phyloP scores from a whole-genome alignment of 2,329 filamentous ascomycete species.

The Cordyceps cateniannulata region DNA sequence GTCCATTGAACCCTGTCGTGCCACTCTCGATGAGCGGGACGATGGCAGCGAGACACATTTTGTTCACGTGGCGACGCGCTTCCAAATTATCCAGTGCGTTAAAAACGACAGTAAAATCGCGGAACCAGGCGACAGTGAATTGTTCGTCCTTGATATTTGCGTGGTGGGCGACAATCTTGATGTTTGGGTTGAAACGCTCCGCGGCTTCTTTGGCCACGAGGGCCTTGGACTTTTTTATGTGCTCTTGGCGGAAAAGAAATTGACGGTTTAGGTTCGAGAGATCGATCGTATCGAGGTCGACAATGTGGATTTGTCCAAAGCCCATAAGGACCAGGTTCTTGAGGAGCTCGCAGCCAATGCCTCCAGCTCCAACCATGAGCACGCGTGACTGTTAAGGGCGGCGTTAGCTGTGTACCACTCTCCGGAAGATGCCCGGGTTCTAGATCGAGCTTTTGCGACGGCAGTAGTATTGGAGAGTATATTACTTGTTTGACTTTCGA shows the following conservation, averaged over 20 bases:
- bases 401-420: neutral
- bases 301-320: constrained; percentile 88
- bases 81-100: constrained; percentile 96
- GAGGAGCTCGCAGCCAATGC: constrained; percentile 94
- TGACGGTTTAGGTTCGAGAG: constrained; percentile 96
- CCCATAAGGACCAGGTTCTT: constrained; percentile 92
- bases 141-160: constrained; percentile 88
- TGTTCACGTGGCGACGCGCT: constrained; percentile 89
- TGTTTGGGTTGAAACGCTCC: constrained; percentile 79
- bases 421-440: neutral
- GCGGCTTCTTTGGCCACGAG: constrained; percentile 91
- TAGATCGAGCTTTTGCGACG: neutral
- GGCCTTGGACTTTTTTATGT: constrained; percentile 96
- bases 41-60: constrained; percentile 89
- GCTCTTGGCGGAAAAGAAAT: constrained; percentile 92
- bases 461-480: neutral
- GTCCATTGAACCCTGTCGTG: constrained; percentile 94
- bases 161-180: constrained; percentile 82
- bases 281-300: constrained; percentile 97
- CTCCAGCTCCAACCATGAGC: constrained; percentile 90
- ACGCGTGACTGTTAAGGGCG: constrained; percentile 60
- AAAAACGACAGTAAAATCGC: constrained; percentile 77
- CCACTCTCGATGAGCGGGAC: constrained; percentile 93
- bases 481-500: constrained; percentile 62
- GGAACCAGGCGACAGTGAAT: constrained; percentile 87